These are phyloP conservation scores for Citrus cavaleriei DNA, from an alignment of 345 rosid species.

Conservation along the genomic window DNA sequence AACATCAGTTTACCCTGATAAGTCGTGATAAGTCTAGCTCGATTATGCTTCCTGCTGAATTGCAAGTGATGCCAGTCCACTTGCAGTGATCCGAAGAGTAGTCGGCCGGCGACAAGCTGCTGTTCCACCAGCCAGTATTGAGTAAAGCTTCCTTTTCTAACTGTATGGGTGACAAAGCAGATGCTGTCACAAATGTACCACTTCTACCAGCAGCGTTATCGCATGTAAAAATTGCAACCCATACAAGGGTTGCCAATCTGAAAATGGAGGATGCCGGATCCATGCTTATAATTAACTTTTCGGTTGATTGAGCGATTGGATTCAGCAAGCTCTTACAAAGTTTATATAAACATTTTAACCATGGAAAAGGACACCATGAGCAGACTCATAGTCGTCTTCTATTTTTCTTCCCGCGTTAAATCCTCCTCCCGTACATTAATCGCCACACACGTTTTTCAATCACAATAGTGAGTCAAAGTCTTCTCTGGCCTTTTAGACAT, in stretches of 20 bases:
- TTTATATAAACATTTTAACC: too few relatives aligned
- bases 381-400: too few relatives aligned
- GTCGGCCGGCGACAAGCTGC: accelerated
- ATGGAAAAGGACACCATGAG: too few relatives aligned
- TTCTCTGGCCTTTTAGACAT: too few relatives aligned
- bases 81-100: neutral
- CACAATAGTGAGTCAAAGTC: too few relatives aligned
- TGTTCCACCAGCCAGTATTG: neutral
- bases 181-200: neutral
- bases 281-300: neutral
- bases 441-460: too few relatives aligned
- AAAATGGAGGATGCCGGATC: neutral
- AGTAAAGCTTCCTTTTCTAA: neutral
- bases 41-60: neutral
- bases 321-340: too few relatives aligned
- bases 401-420: too few relatives aligned
- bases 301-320: neutral
- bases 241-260: neutral
- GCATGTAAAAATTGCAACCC: neutral
- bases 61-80: neutral
- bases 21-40: accelerated
- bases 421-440: too few relatives aligned
- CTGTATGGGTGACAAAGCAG: neutral
- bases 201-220: neutral
- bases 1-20: accelerated